These are phyloP conservation scores for Pestalotiopsis sp. DNA, from an alignment of 2,329 filamentous ascomycete genomes.

Conservation along the genomic window DNA sequence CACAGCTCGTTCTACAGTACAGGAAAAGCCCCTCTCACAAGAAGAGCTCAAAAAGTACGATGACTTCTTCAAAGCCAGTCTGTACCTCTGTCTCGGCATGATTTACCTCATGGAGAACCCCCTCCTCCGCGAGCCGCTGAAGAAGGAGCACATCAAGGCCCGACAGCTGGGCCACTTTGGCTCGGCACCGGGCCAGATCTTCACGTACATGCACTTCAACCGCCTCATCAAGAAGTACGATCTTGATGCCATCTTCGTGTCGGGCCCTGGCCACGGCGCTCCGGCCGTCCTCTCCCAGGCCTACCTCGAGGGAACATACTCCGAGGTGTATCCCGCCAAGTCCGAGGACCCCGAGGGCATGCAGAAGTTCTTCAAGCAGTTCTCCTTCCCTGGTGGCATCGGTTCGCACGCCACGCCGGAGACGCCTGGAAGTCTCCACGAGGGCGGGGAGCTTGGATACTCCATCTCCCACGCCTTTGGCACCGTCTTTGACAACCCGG, in stretches of 20 bases:
- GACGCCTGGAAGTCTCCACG: conserved; percentile 74
- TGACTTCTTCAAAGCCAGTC: conserved; percentile 71
- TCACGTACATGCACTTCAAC: conserved; percentile 82
- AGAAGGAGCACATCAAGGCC: conserved; percentile 70
- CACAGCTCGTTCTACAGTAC: conserved; percentile 63
- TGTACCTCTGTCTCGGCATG: conserved; percentile 79
- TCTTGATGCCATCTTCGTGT: conserved; percentile 70
- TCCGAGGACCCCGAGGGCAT: conserved; percentile 68
- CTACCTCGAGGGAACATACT: conserved; percentile 77
- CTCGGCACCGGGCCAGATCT: conserved; percentile 77
- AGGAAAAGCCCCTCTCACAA: conserved; percentile 59
- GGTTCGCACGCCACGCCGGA: conserved; percentile 78
- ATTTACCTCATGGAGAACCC: conserved; percentile 76
- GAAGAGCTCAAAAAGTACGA: conserved; percentile 70
- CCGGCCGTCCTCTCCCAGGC: conserved; percentile 75
- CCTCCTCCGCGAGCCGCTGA: conserved; percentile 68
- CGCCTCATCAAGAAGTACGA: conserved; percentile 80
- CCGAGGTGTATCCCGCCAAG: conserved; percentile 75
- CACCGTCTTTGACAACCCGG: conserved; percentile 71
- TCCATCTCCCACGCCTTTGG: conserved; percentile 79
- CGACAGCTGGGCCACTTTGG: conserved; percentile 78
- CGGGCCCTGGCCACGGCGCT: conserved; percentile 76
- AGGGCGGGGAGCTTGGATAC: conserved; percentile 82
- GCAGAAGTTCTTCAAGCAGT: conserved; percentile 78
- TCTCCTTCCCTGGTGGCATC: conserved; percentile 79